Conservation (phyloP, 2,329 filamentous ascomycete species). For the Colletotrichum neosansevieriae region DNA sequence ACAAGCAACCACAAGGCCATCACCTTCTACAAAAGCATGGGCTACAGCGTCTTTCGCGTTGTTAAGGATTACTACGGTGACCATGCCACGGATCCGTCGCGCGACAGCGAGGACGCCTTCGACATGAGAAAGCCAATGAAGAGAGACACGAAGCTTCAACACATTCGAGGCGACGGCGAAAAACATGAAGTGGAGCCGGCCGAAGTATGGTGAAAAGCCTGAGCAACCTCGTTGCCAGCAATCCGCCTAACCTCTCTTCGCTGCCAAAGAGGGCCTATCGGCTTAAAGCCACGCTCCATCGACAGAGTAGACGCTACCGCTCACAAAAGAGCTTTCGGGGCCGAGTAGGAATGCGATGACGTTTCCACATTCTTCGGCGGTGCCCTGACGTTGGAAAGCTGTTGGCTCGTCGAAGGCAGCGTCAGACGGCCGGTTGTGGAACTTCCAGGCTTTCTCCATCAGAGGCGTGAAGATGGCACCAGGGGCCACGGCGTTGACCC, state of each 20-base stretch:
- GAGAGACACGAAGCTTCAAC: conserved; percentile 80
- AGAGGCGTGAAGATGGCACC: conserved; percentile 62
- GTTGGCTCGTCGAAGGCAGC: conserved; percentile 57
- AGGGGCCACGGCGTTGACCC: conserved; percentile 60
- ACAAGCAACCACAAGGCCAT: conserved; percentile 90
- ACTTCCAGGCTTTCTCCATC: conserved; percentile 58
- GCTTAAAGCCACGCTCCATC: conserved; percentile 57
- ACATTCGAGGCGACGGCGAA: conserved; percentile 86
- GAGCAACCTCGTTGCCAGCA: conserved; percentile 6
- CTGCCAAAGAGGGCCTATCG: conserved; percentile 4
- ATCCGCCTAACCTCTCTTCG: background rate
- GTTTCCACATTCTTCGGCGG: conserved; percentile 59
- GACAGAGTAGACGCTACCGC: conserved; percentile 59
- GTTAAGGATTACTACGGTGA: conserved; percentile 96
- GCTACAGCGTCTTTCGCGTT: conserved; percentile 89
- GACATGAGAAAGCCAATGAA: conserved; percentile 96
- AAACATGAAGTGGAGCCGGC: conserved; percentile 81
- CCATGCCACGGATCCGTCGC: conserved; percentile 74
- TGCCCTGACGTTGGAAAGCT: conserved; percentile 58
- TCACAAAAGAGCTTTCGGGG: conserved; percentile 60
- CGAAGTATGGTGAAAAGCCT: conserved; percentile 79
- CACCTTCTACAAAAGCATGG: conserved; percentile 88
- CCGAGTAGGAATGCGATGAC: conserved; percentile 62
- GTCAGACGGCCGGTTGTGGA: conserved; percentile 47
- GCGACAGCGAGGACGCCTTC: conserved; percentile 84